Evolutionary conservation across 2,329 filamentous ascomycete species (phyloP), one percentile per base, ranked within the genome.

Genomic region (Neonectria punicea): DNA sequence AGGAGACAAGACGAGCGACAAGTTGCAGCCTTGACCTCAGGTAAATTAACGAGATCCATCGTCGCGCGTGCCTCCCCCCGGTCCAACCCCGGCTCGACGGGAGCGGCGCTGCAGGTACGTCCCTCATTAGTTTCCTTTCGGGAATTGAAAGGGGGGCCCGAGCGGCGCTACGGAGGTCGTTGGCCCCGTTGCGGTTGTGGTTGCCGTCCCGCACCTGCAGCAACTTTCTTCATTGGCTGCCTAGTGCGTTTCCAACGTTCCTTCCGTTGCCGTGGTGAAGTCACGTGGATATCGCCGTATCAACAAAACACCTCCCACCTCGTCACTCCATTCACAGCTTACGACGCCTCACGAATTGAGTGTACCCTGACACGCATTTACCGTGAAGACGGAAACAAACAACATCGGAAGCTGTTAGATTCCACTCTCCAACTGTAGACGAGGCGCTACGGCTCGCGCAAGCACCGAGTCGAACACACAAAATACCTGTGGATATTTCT

Each of bases 181-280:
- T 20, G 20, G 56, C 39, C 56, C 46, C 25, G 46, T 51, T n/a
- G 50, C 36, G 16, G 61, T 53, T 64, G 56, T 56, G 55, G 44
- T 59, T 16, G 60, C 56, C 58, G 58, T 53, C 22, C 47, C 50
- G 58, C 44, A 36, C 46, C 44, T 57, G 59, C 59, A 62, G 49
- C 39, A 39, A 41, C 32, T 36, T 51, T 44, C 32, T 51, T 22
- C 11, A 14, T 49, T 28, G 47, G 47, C 47, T 28, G 47, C 36
- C 47, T 58, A 39, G 51, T 18, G 47, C 39, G 32, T 7, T 43
- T 43, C 36, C 36, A 39, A 20, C n/a, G n/a, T 57, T 63, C 58
- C 58, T 65, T 30, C 58, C 64, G 75, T 77, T 77, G 75, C 75
- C 58, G 71, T 77, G 75, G 75, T 76, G 75, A 76, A 74, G 68